Base-by-base conservation (phyloP, 352 stramenopile species). In the Pythium sukuiense region DNA sequence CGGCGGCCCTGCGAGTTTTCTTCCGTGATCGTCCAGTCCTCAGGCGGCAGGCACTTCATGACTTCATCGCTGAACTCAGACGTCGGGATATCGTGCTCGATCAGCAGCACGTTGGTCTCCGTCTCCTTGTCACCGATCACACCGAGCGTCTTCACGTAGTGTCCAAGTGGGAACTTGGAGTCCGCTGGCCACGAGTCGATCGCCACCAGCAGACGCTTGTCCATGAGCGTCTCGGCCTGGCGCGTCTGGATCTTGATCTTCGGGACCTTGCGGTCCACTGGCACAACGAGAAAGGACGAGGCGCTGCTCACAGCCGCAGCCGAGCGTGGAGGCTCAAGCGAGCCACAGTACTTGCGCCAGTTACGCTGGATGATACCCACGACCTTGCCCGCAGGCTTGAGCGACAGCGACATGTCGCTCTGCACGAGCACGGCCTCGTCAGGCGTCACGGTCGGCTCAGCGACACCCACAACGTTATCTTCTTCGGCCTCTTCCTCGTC, bases 101-200 rank as follows among this genome's bases (percentile, higher is more conserved):
- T 91, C 13, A 99, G 73, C 24, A 99, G 73, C 41, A 99, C 97
- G 52, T 87, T 91, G 3, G 87, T 93, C 79, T 99, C 98, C 3
- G 97, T 98, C 70, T 99, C 95, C 70, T 98, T 99, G 71, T 98
- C 96, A 13, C 97, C 97, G 61, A 97, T 94, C 14, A 89, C 77
- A n/a, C 98, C 98, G 32, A 99, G 81, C 4, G 92, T 98, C 59
- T 89, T 85, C 13, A 99, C 91, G 71, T 99, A 99, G 76, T 99
- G 97, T 13, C 97, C 97, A 1, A 98, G 64, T 11, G 97, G 97
- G 67, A 95, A 99, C 45, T 78, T 83, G 65, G 76, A 90, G 56
- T 89, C 85, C 0, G 72, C 77, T 0, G 88, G 85, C 97, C 97
- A 99, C n/a, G 88, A 95, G 72, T 99, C 96, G 62, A 99, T 98